phyloP scores from a whole-genome alignment of 495 filamentous ascomycete species.

The Beverwykella pulmonaria region DNA sequence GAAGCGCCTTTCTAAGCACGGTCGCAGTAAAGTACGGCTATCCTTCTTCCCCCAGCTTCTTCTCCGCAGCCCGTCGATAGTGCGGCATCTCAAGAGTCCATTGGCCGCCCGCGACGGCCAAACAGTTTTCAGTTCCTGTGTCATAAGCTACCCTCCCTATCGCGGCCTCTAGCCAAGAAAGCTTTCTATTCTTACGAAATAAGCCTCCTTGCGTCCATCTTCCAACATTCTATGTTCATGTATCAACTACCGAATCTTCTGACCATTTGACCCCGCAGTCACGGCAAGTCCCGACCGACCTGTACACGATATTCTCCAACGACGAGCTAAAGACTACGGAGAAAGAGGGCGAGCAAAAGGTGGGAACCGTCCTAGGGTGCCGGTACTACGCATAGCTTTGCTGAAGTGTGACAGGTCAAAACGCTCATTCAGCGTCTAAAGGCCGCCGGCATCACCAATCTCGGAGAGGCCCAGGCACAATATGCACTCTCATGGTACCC shows the following conservation, averaged over 20 bases:
- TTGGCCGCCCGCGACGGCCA: background rate
- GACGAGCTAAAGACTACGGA: slow-evolving; percentile 52
- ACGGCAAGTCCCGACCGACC: slow-evolving; percentile 42
- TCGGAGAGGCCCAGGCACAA: slow-evolving; percentile 65
- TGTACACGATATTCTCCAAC: slow-evolving; percentile 59
- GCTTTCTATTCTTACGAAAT: slow-evolving; percentile 21
- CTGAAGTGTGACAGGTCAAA: slow-evolving; percentile 53
- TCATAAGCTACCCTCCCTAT: slow-evolving; percentile 16
- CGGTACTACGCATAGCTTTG: background rate
- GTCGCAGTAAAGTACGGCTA: slow-evolving; percentile 34
- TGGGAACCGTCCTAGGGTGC: background rate
- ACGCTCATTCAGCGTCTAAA: slow-evolving; percentile 56
- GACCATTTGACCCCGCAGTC: slow-evolving; percentile 46
- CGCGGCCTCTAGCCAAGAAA: background rate
- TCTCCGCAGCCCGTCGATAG: slow-evolving; percentile 8
- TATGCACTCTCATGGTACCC: slow-evolving; percentile 60
- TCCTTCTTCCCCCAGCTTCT: slow-evolving; percentile 12
- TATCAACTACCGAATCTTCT: slow-evolving; percentile 45
- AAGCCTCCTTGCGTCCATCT: slow-evolving; percentile 12
- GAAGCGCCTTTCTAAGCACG: slow-evolving; percentile 46
- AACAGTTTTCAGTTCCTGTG: slow-evolving; percentile 18
- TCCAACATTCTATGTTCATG: slow-evolving; percentile 12
- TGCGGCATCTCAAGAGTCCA: background rate
- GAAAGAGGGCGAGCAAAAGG: slow-evolving; percentile 59
- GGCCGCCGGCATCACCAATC: slow-evolving; percentile 54